phyloP scores from a whole-genome alignment of 257 asterid species.

The Linderniella brevidens region DNA sequence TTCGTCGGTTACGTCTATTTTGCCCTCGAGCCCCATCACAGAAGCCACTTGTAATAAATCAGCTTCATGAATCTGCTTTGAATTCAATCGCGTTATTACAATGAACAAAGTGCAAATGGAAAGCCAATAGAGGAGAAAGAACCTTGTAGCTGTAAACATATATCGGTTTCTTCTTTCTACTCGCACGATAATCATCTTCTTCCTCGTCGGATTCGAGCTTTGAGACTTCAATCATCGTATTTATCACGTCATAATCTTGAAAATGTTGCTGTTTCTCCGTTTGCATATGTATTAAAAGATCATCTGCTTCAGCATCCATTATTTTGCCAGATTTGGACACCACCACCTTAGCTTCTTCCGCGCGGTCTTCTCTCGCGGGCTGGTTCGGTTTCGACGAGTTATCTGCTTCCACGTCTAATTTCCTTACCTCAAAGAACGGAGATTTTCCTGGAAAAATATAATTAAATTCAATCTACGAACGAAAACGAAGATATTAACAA shows the following conservation, averaged over 20 bases:
- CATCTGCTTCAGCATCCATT: conserved; percentile 22
- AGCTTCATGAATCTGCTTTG: conserved; percentile 70
- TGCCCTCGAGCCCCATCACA: conserved; percentile 85
- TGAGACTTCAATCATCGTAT: not conserved
- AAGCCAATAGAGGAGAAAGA: conserved; percentile 11
- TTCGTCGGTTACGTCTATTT: conserved; percentile 63
- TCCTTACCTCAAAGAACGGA: conserved; percentile 66
- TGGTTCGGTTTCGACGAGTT: conserved; percentile 13
- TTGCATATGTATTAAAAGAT: not conserved
- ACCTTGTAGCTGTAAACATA: conserved; percentile 66
- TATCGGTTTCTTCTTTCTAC: conserved; percentile 31
- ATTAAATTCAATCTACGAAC: conserved; percentile 1
- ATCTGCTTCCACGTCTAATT: conserved; percentile 28
- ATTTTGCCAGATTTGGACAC: conserved; percentile 30
- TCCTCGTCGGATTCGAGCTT: conserved; percentile 23
- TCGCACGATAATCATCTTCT: conserved; percentile 19
- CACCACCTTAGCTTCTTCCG: conserved; percentile 14
- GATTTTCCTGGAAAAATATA: conserved; percentile 37
- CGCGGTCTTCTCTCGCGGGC: conserved; percentile 12
- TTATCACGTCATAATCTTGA: not conserved
- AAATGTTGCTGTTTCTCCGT: too few species aligned
- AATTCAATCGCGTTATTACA: conserved; percentile 9
- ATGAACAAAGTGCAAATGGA: conserved; percentile 5
- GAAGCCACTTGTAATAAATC: conserved; percentile 77
- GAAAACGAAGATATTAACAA: not conserved